Evolutionary conservation across 805 yeast genomes (phyloP), one percentile per base, ranked within the genome.

Genomic region (Lachancea meyersii): DNA sequence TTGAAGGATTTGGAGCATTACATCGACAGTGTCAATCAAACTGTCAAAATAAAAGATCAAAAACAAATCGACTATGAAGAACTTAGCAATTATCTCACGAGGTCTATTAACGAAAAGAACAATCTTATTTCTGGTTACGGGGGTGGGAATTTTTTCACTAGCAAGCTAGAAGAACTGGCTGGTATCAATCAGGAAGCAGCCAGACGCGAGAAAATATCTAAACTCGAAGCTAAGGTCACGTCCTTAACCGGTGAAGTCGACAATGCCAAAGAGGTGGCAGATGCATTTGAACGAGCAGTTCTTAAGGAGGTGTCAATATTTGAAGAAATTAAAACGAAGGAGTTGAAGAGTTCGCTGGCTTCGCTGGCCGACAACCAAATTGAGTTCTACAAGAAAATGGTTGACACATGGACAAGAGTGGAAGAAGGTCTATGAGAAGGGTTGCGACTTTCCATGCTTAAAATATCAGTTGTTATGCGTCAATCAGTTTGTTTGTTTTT

Each of bases 1-100:
- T 65, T 93, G 50, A 82, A 85, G 51, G 97, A 93, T 62, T 72
- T 93, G 64, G 87, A 91, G 48, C 89, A 86, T 63, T 93, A 84
- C 53, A 76, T 82, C 35, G 69, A 67, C 38, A 76, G 83, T 18
- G 66, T 84, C 51, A 79, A 79, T 54, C 77, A 73, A 48, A 67
- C 91, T 45, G 75, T 93, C 41, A 88, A 83, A 57, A 72, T 85
- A 44, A 87, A 91, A 50, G 97, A 91, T 56, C 88, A 87, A 58
- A 89, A 89, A 61, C 89, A 86, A 53, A 76, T 91, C 21, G 98
- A 91, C 60, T 81, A 82, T 55, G 97, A 93, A 58, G 94, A 85
- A 40, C 69, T 91, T 34, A 76, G 78, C 31, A 94, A 84, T 42
- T 91, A 91, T 64, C 67, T 88, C 43, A 71, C 72, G 31, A 83